A percentile compares a stretch with the other conserved stretches of the same genome.
Evolutionary conservation across 1,284 basidiomycete species (phyloP).

Genomic region (Phlebopus sp.): DNA sequence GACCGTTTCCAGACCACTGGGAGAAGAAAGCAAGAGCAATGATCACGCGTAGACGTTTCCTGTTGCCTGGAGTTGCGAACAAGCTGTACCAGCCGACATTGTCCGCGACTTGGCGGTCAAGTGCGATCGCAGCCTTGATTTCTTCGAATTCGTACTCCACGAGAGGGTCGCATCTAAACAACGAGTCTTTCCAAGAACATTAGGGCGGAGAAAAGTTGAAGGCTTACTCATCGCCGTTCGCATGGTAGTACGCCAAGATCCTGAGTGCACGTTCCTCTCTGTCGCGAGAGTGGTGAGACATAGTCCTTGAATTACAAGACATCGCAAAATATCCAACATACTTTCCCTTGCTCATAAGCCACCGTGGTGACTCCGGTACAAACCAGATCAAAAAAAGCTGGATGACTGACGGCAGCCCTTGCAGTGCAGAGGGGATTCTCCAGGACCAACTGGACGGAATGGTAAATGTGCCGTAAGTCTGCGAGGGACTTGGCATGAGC

Average conservation of each 20-base stretch:
- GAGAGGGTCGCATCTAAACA: slow-evolving; percentile 54
- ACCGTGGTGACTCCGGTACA: slow-evolving; percentile 67
- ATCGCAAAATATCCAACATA: slow-evolving; percentile 8
- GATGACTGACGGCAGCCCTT: slow-evolving; percentile 57
- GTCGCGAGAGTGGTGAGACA: no score
- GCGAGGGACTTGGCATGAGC: background rate
- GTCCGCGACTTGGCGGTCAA: slow-evolving; percentile 46
- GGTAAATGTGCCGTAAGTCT: slow-evolving; percentile 65
- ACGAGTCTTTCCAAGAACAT: background rate
- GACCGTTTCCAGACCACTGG: slow-evolving; percentile 69
- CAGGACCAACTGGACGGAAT: slow-evolving; percentile 66
- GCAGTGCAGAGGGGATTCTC: slow-evolving; percentile 66
- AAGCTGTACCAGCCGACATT: slow-evolving; percentile 59
- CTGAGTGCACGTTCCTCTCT: slow-evolving; percentile 52
- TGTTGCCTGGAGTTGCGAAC: slow-evolving; percentile 55
- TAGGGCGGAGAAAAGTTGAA: no score
- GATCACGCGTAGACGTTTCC: slow-evolving; percentile 62
- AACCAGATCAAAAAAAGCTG: slow-evolving; percentile 59
- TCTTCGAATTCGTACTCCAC: slow-evolving; percentile 70
- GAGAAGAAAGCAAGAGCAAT: slow-evolving; percentile 65
- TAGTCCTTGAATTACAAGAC: no score
- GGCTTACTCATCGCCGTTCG: slow-evolving; percentile 52
- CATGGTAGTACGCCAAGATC: slow-evolving; percentile 67
- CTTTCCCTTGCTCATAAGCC: slow-evolving; percentile 60
- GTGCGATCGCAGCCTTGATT: slow-evolving; percentile 64